A percentile compares a stretch with the other conserved stretches of the same genome.
Evolutionary conservation across 2,329 filamentous ascomycete species (phyloP).

Genomic region (Epichloe sylvatica): DNA sequence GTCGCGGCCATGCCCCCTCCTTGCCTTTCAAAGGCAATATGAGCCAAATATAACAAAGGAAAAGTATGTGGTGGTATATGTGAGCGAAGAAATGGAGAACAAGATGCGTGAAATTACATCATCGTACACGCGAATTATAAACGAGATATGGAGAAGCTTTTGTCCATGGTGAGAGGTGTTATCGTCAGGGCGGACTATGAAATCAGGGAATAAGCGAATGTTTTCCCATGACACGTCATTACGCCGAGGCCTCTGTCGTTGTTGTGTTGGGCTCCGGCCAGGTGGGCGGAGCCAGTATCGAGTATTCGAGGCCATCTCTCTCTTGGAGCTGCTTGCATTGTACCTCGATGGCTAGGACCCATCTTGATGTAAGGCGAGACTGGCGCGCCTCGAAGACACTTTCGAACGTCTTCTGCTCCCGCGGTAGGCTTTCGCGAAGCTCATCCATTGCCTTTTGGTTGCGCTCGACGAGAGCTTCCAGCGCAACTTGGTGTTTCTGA

Average conservation of each 20-base stretch:
- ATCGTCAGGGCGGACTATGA: neutral
- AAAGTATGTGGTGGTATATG: neutral
- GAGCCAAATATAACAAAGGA: neutral
- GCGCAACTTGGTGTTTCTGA: constrained; percentile 38
- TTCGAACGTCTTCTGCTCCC: constrained; percentile 36
- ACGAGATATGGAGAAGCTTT: neutral
- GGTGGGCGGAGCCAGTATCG: constrained; percentile 17
- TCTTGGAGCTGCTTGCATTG: constrained; percentile 38
- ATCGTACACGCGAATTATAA: neutral
- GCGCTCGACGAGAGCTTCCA: constrained; percentile 30
- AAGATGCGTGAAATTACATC: neutral
- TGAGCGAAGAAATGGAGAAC: neutral
- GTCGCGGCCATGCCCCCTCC: neutral
- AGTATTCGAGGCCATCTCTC: constrained; percentile 29
- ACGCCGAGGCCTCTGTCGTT: neutral
- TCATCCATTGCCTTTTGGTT: constrained; percentile 34
- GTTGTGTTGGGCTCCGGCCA: constrained; percentile 14
- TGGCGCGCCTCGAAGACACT: constrained; percentile 32
- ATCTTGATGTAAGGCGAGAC: constrained; percentile 31
- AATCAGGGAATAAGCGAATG: neutral
- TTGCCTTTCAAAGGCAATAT: neutral
- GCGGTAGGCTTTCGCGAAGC: constrained; percentile 30
- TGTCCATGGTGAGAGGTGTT: neutral
- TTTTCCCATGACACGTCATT: neutral
- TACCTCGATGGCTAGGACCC: constrained; percentile 39